phyloP scores from a whole-genome alignment of 2,329 filamentous ascomycete genomes.

The Stylonectria norvegica region DNA sequence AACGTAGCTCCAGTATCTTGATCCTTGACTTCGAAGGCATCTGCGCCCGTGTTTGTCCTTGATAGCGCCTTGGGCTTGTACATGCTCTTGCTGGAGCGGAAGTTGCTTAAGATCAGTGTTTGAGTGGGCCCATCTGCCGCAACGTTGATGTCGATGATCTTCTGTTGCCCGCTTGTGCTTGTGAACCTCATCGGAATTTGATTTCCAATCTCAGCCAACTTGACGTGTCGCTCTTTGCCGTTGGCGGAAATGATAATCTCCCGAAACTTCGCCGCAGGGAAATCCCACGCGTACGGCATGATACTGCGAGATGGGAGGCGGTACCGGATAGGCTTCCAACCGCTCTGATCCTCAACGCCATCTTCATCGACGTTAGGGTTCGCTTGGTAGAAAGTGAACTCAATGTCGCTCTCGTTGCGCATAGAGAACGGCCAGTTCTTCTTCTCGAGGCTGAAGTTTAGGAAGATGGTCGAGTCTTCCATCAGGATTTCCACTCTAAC shows the following conservation, averaged over 20 bases:
- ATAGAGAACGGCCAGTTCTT: conserved; percentile 99
- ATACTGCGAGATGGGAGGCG: conserved; percentile 90
- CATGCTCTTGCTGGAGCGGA: conserved; percentile 86
- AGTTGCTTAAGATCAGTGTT: conserved; percentile 90
- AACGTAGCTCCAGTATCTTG: conserved; percentile 85
- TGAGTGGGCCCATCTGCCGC: conserved; percentile 94
- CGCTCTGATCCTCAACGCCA: conserved; percentile 75
- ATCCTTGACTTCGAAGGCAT: conserved; percentile 86
- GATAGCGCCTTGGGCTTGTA: conserved; percentile 62
- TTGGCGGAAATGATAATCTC: conserved; percentile 69
- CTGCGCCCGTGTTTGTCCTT: conserved; percentile 46
- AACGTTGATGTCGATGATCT: conserved; percentile 95
- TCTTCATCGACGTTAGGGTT: conserved; percentile 92
- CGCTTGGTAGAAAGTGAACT: conserved; percentile 95
- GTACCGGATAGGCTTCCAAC: conserved; percentile 91
- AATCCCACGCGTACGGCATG: conserved; percentile 99
- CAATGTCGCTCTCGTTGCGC: conserved; percentile 94
- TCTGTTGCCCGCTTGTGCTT: conserved; percentile 63
- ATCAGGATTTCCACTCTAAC: conserved; percentile 85
- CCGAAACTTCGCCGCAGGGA: conserved; percentile 93
- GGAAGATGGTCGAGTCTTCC: conserved; percentile 89
- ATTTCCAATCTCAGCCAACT: conserved; percentile 94
- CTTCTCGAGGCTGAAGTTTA: conserved; percentile 84
- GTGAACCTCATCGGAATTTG: conserved; percentile 90
- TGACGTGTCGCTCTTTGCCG: conserved; percentile 74